These are phyloP conservation scores for Chytridium lagenaria DNA, from an alignment of 371 early-diverging fungal genomes.

Conservation along the genomic window DNA sequence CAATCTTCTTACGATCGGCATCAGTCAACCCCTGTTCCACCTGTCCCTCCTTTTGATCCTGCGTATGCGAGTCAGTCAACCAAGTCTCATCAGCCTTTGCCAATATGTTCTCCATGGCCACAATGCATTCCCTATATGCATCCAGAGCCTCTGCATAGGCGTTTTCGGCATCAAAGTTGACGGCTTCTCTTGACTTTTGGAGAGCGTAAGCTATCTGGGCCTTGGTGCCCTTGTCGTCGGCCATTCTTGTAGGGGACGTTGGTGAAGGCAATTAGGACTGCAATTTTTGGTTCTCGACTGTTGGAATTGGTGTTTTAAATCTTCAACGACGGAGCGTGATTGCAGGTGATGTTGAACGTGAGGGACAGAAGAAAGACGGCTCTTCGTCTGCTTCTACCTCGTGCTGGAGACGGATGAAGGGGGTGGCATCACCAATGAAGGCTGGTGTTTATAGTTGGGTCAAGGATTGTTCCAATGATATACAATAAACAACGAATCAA, in stretches of 20 bases:
- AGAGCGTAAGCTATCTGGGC: constrained; percentile 30
- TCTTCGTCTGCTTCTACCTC: no score
- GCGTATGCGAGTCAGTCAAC: constrained; percentile 4
- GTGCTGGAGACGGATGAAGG: no score
- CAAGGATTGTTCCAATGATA: no score
- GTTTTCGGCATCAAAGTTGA: constrained; percentile 28
- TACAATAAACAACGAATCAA: no score
- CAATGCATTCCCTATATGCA: constrained; percentile 39
- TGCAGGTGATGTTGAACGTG: no score
- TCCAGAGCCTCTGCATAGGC: constrained; percentile 33
- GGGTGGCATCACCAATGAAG: no score
- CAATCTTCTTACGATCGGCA: constrained; percentile 14
- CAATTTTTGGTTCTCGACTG: no score
- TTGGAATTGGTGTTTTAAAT: no score
- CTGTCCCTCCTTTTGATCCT: not conserved
- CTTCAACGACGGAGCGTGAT: no score
- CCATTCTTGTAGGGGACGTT: not conserved
- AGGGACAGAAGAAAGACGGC: no score
- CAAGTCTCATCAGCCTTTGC: constrained; percentile 31
- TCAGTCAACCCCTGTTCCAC: not conserved
- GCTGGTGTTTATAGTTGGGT: no score
- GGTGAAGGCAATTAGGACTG: no score
- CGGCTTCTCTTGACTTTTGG: constrained; percentile 26
- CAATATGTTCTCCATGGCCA: constrained; percentile 32
- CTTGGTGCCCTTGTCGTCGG: not conserved